Percentiles rank a stretch among this genome's conserved stretches.
phyloP scores from a whole-genome alignment of 2,329 filamentous ascomycete genomes.

The Torrubiella hemipterigena region DNA sequence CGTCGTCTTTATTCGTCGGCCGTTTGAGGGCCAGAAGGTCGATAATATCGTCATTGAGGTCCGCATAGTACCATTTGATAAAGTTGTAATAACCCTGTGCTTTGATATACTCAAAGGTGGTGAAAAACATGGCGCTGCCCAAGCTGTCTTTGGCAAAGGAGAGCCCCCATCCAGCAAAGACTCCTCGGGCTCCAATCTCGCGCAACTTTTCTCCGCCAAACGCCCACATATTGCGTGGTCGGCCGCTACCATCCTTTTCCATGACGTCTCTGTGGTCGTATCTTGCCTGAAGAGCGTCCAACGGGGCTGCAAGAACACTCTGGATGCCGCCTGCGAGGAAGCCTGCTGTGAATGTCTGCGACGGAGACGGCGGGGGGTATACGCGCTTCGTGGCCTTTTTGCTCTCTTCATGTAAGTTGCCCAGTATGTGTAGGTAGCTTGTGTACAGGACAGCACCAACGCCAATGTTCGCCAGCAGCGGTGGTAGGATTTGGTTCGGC shows the following conservation, averaged over 20 bases:
- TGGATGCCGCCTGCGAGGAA: constrained; percentile 58
- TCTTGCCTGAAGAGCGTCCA: constrained; percentile 64
- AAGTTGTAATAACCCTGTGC: constrained; percentile 60
- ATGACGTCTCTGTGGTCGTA: constrained; percentile 48
- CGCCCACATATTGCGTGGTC: constrained; percentile 56
- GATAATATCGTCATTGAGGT: constrained; percentile 38
- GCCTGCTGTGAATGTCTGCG: constrained; percentile 57
- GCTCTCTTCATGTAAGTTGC: constrained; percentile 53
- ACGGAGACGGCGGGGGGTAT: constrained; percentile 55
- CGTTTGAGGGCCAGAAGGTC: constrained; percentile 35
- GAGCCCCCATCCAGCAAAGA: constrained; percentile 63
- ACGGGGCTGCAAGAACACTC: constrained; percentile 58
- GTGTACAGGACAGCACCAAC: constrained; percentile 68
- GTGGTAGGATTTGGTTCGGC: constrained; percentile 65
- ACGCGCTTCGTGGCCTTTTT: constrained; percentile 43
- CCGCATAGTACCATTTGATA: constrained; percentile 58
- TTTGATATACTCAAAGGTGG: constrained; percentile 65
- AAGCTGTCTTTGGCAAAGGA: constrained; percentile 58
- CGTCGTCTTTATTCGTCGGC: constrained; percentile 16
- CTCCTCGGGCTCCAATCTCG: constrained; percentile 60
- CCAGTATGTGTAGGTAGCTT: constrained; percentile 60
- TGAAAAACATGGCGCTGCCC: constrained; percentile 62
- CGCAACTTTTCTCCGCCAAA: constrained; percentile 51
- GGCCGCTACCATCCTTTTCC: constrained; percentile 24
- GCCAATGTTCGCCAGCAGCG: constrained; percentile 60